Evolutionary conservation across 1,139 yeast genomes (phyloP), one percentile per base, ranked within the genome.

Genomic region (Zygosaccharomyces sapae): DNA sequence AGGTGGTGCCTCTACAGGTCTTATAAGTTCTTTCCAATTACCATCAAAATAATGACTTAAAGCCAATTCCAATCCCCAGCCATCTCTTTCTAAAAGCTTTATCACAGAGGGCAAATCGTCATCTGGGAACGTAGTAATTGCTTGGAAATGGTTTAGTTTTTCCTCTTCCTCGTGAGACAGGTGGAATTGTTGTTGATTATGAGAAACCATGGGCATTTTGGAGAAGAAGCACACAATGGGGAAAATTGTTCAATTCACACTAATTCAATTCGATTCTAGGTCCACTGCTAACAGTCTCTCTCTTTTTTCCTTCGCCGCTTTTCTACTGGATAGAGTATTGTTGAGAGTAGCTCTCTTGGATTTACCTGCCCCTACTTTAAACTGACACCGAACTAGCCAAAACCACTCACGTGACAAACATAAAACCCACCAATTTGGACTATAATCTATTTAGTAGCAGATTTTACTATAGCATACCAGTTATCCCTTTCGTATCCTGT

Each of bases 401-500:
- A 8, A 10, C 8, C 38, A 4, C 18, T 20, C 38, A 35, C 38
- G 38, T 35, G 38, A 35, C 25, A 19, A 4, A 6, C 6, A 27
- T 24, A 10, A 8, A 27, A 9, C n/a, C 31, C n/a, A 2, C 27
- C 31, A 27, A 30, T 10, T 27, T 10, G 19, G 5, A 19, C 36
- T 12, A 33, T 10, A 33, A 49, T 49, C 69, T 72, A 27, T 27
- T 27, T 27, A 9, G 5, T 12, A 27, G 12, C 31, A 5, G 31
- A 12, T 55, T 68, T 66, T 12, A 75, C 70, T 2, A 82, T 70
- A 2, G 75, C 83, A 87, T 96, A 92, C 97, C 98, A 92, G 62
- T 92, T 92, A 62, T 92, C 98, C 59, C 77, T 79, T 62, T 92
- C 97, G 62, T 90, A 94, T 1, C 98, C 98, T 44, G 77, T 71